Base-by-base conservation (phyloP, 768 basidiomycete genomes). In the Mycena indigotica region DNA sequence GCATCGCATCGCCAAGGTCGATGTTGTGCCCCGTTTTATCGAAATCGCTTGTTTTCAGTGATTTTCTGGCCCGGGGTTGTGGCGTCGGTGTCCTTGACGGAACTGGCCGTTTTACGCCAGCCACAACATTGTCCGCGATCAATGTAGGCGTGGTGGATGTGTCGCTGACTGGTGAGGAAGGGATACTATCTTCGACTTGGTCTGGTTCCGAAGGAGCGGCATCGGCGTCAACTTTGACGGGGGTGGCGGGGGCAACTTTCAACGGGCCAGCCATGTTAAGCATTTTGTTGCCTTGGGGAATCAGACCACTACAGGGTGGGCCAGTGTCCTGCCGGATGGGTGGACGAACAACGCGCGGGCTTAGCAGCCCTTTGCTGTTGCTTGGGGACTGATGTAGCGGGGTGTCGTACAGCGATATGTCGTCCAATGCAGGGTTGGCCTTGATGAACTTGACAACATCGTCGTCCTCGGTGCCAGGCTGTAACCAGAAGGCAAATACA, bases 401-500 rank as follows among this genome's bases (percentile, higher is more conserved):
- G 58, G 17, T 5, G 56, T 23, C 29, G 39, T 63, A 63, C 21
- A 63, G 28, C 35, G 35, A 12, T n/a, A 12, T 38, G 12, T 12
- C 41, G 15, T 19, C 23, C 41, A 44, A 19, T 44, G 6, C n/a
- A 5, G 41, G 41, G 23, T 44, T 21, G 8, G 41, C 15, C 41
- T 44, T 21, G 41, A 44, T 44, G 41, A 44, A 19, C 6, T 15
- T 5, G 41, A 19, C 41, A 5, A 86, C 83, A 3, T 69, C 68
- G 30, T 52, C 30, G 38, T 82, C 77, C 51, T 81, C 77, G 3
- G 84, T 82, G 21, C 86, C 86, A 3, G 86, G 86, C 62, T 87
- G 86, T 24, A 86, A 76, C 86, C 86, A 87, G 41, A 87, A 72
- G 1, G 78, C 76, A 0, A 78, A 80, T 17, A 84, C 66, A 17